A percentile compares a stretch with the other conserved stretches of the same genome.
Conservation (phyloP, 1,284 basidiomycete genomes). For the Trichosporon ovoides region DNA sequence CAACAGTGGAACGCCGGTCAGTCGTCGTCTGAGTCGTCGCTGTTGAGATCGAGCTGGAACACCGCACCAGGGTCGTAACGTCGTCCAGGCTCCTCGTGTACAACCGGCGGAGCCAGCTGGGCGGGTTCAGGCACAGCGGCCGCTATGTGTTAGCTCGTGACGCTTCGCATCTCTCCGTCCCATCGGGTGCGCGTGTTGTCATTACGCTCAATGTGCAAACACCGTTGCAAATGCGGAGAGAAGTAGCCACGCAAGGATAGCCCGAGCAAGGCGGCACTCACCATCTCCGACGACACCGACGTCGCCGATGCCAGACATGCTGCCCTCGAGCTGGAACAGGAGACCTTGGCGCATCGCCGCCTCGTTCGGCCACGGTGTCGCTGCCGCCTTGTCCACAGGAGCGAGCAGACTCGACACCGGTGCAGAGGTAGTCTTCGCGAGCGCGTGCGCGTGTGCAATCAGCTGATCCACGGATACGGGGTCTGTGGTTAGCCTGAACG, state of each 20-base stretch:
- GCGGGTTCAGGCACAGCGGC: neutral
- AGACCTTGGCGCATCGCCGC: slow-evolving; percentile 40
- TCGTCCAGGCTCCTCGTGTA: slow-evolving; percentile 33
- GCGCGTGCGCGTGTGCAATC: slow-evolving; percentile 35
- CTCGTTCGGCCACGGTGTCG: slow-evolving; percentile 42
- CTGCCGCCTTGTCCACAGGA: slow-evolving; percentile 28
- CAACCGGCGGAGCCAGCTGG: slow-evolving; percentile 11
- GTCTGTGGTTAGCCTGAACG: slow-evolving; percentile 20
- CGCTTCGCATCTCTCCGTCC: neutral
- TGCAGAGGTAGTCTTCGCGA: slow-evolving; percentile 36
- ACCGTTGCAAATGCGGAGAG: too few relatives aligned
- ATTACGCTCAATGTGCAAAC: too few relatives aligned
- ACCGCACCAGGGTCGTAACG: slow-evolving; percentile 38
- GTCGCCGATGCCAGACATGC: slow-evolving; percentile 40
- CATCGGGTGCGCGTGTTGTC: neutral
- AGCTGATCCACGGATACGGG: slow-evolving; percentile 28
- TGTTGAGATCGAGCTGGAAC: slow-evolving; percentile 40
- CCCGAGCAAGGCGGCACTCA: slow-evolving; percentile 15
- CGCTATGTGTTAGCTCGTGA: slow-evolving; percentile 8
- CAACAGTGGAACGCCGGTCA: neutral
- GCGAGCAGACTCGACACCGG: slow-evolving; percentile 31
- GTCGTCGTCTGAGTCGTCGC: slow-evolving; percentile 32
- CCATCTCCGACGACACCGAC: slow-evolving; percentile 32
- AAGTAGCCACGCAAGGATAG: too few relatives aligned
- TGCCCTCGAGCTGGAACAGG: slow-evolving; percentile 41